phyloP scores from a whole-genome alignment of 306 rosid species.

The Elaeagnus macrophylla region DNA sequence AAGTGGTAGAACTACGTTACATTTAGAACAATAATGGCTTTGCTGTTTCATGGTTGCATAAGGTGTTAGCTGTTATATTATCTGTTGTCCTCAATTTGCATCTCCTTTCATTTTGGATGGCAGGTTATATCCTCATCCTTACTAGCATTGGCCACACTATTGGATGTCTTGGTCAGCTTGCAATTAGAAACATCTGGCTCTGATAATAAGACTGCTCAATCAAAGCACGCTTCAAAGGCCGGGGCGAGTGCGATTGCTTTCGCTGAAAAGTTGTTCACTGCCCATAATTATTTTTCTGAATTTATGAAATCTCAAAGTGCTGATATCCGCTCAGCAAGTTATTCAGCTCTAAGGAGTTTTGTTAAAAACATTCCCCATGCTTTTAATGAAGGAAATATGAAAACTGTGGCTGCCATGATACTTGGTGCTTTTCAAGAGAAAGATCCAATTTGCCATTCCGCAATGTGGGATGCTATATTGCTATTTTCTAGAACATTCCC shows the following conservation, averaged over 20 bases:
- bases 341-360: constrained; percentile 60
- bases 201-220: constrained; percentile 45
- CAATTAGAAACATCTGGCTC: constrained; percentile 42
- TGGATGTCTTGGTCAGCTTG: constrained; percentile 61
- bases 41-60: neutral
- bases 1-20: no score
- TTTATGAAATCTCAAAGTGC: constrained; percentile 66
- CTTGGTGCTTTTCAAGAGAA: constrained; percentile 90
- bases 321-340: constrained; percentile 75
- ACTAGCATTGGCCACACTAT: constrained; percentile 82
- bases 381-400: constrained; percentile 61
- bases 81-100: neutral
- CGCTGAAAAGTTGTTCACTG: constrained; percentile 68
- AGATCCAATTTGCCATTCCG: constrained; percentile 72
- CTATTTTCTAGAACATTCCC: constrained; percentile 77
- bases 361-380: constrained; percentile 67
- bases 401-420: constrained; percentile 51
- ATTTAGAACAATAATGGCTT: neutral
- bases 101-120: constrained; percentile 9
- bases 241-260: constrained; percentile 58
- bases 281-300: constrained; percentile 57
- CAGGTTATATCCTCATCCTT: constrained; percentile 88
- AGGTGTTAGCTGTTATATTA: neutral
- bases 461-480: constrained; percentile 85
- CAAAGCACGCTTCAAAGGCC: constrained; percentile 73